A percentile compares a stretch with the other conserved stretches of the same genome.
Conservation (phyloP, 202 grass and related monocot species). For the Setaria viridis region DNA sequence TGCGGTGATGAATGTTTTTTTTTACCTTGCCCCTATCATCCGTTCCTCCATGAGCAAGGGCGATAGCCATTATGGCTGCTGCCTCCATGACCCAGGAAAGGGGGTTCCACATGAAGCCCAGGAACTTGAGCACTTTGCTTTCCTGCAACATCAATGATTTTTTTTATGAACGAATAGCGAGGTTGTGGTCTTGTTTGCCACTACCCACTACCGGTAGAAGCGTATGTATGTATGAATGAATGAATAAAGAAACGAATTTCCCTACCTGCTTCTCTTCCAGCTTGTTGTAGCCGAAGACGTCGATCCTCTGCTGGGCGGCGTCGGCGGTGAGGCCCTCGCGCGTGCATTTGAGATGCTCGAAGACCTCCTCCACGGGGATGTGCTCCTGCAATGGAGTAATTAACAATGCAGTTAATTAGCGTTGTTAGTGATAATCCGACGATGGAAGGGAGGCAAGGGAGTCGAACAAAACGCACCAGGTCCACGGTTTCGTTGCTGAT, state of each 20-base stretch:
- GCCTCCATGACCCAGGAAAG: slow-evolving; percentile 79
- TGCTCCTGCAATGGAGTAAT: slow-evolving; percentile 42
- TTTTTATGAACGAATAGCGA: no score
- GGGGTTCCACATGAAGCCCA: slow-evolving; percentile 79
- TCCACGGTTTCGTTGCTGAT: slow-evolving; percentile 81
- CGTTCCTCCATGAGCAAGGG: slow-evolving; percentile 53
- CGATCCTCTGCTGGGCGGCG: slow-evolving; percentile 49
- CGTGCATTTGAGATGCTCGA: slow-evolving; percentile 57
- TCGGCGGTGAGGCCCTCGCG: slow-evolving; percentile 53
- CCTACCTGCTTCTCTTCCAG: slow-evolving; percentile 64
- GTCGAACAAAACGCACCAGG: slow-evolving; percentile 44
- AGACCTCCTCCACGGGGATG: slow-evolving; percentile 63
- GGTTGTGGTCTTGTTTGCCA: background rate
- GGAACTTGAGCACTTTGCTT: slow-evolving; percentile 71
- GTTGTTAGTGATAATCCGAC: background rate
- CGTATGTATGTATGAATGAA: background rate
- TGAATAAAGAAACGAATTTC: background rate
- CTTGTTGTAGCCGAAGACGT: slow-evolving; percentile 65
- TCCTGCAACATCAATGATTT: slow-evolving; percentile 36
- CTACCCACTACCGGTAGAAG: background rate
- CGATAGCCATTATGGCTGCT: slow-evolving; percentile 70
- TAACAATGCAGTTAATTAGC: background rate
- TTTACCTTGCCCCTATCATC: slow-evolving; percentile 30
- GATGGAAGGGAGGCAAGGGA: background rate
- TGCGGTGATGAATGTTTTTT: background rate